phyloP scores from a whole-genome alignment of 345 rosid species.

The Trapa bicornis region DNA sequence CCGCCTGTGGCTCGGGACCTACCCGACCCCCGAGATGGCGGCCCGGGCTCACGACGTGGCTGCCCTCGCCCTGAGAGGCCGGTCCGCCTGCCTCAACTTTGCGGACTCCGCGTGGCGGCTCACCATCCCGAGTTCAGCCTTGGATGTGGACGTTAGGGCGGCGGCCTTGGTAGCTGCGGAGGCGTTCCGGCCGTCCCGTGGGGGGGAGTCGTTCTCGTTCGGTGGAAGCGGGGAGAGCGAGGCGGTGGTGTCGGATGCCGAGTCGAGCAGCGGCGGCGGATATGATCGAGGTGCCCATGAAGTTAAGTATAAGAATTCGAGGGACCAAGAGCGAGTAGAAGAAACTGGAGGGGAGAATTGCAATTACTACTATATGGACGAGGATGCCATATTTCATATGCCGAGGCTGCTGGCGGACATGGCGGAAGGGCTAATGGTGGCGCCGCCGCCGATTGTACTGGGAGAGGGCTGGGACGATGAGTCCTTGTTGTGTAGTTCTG shows the following conservation, averaged over 20 bases:
- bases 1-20: slow-evolving; percentile 46
- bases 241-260: background rate
- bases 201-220: background rate
- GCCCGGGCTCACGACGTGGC: slow-evolving; percentile 49
- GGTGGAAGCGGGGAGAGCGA: background rate
- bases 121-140: slow-evolving; percentile 19
- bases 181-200: background rate
- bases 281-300: background rate
- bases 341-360: slow-evolving; percentile 1
- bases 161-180: slow-evolving; percentile 29
- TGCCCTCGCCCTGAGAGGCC: slow-evolving; percentile 30
- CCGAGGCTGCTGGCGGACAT: slow-evolving; percentile 32
- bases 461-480: slow-evolving; percentile 5
- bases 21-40: slow-evolving; percentile 27
- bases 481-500: background rate
- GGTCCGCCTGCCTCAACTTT: slow-evolving; percentile 30
- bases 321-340: background rate
- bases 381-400: slow-evolving; percentile 31
- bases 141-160: slow-evolving; percentile 20
- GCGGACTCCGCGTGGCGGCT: slow-evolving; percentile 23
- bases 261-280: slow-evolving; percentile 1
- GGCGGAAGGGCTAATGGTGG: slow-evolving; percentile 49
- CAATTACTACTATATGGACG: slow-evolving; percentile 13
- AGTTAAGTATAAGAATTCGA: background rate
- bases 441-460: slow-evolving; percentile 40